Conservation (phyloP, 164 flowering plant genomes). For the Platanus orientalis region DNA sequence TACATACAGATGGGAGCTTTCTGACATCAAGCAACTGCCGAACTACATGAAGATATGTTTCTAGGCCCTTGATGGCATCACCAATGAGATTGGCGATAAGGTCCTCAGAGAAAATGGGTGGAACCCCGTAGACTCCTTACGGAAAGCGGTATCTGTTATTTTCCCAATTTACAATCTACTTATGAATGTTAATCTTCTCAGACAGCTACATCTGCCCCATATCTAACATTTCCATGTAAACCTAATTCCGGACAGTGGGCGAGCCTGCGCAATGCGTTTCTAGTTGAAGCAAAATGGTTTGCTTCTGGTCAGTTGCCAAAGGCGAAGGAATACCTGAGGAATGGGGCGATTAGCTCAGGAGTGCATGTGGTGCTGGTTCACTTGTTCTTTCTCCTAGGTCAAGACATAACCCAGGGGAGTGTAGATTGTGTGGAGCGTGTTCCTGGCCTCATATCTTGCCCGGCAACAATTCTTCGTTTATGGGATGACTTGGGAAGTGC, state of each 20-base stretch:
- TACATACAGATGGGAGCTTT: conserved; percentile 35
- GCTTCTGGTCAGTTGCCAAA: conserved; percentile 28
- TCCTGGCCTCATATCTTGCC: conserved; percentile 24
- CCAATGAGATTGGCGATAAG: conserved; percentile 24
- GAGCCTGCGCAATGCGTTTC: no score
- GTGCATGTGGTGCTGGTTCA: conserved; percentile 38
- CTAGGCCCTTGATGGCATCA: conserved; percentile 22
- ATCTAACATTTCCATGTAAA: no score
- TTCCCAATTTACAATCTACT: no score
- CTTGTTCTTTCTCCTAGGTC: conserved; percentile 46
- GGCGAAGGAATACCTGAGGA: conserved; percentile 34
- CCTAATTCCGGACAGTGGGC: conserved; percentile 38
- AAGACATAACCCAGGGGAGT: conserved; percentile 18
- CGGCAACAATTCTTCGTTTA: conserved; percentile 47
- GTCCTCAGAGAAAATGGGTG: conserved; percentile 12
- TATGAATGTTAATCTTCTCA: no score
- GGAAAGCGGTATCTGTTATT: conserved; percentile 23
- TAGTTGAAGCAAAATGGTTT: conserved; percentile 51
- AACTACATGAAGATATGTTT: conserved; percentile 31
- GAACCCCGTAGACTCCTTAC: conserved; percentile 36
- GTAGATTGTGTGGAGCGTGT: conserved; percentile 16
- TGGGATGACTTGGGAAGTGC: no score
- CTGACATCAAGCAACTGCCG: conserved; percentile 26
- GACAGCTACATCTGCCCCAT: no score
- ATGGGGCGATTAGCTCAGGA: conserved; percentile 37